Evolutionary conservation across 2,329 filamentous ascomycete species (phyloP), one percentile per base, ranked within the genome.

Genomic region (Aureobasidium sp.): DNA sequence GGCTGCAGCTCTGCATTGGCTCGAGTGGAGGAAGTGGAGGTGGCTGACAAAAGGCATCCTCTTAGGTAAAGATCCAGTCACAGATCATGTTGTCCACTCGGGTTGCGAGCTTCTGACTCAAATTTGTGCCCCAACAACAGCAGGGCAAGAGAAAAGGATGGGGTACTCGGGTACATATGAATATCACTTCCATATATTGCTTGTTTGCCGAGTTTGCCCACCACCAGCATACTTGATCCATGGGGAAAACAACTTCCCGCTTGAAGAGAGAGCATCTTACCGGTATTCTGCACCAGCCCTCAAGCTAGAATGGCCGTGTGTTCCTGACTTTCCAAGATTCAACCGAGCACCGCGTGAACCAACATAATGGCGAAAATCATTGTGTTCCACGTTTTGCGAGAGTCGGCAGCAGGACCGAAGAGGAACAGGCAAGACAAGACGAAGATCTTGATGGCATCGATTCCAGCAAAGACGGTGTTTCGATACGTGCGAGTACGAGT

Each of bases 401-500:
- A 25, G 25, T 20, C 29, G 53, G 53, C 53, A 29, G 20, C 53
- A 44, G 41, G 53, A n/a, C 53, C 53, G 53, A 57, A 34, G 27
- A 45, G 39, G 27, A 39, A 57, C 39, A 29, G 53, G 27, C 41
- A 57, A 20, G 22, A 34, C 29, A 29, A 36, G 3, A 3, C 22
- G 53, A 57, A 57, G 41, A 57, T 57, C 53, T 20, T 25, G 39
- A 25, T 15, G 25, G 6, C 37, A 55, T 41, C n/a, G 14, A 9
- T 25, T 17, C 20, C 53, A 57, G 27, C 2, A 14, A 34, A 56
- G 25, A 31, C 8, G 27, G n/a, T 25, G 5, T 57, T 14, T 31
- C 53, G 53, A 39, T 57, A 57, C 53, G 53, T 44, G 53, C 29
- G 37, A 20, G 39, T 57, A 45, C 53, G 53, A 45, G 22, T 57